These are phyloP conservation scores for Rhododendron vialii DNA, from an alignment of 148 eudicot genomes.

Conservation along the genomic window DNA sequence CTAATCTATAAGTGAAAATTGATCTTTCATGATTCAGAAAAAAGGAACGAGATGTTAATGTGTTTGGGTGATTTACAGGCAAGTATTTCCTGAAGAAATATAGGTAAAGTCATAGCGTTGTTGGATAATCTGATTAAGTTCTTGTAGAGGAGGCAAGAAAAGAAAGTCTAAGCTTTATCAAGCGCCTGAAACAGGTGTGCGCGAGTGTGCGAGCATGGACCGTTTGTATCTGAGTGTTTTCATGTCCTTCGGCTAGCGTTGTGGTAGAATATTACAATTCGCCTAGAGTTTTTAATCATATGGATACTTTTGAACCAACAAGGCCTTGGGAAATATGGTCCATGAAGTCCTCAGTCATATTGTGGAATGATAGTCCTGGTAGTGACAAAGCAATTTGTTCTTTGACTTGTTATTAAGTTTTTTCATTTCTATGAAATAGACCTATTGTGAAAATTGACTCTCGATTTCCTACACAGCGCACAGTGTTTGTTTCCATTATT, in stretches of 20 bases:
- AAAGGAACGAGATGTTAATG: neutral
- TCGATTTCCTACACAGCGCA: neutral
- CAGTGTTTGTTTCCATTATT: neutral
- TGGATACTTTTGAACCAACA: neutral
- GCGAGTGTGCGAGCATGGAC: neutral
- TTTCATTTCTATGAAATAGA: neutral
- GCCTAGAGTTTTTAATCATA: neutral
- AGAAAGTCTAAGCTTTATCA: neutral
- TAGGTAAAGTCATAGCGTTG: neutral
- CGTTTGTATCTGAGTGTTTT: neutral
- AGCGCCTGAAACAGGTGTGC: no score
- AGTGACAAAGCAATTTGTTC: neutral
- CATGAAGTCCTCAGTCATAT: neutral
- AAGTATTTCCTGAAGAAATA: neutral
- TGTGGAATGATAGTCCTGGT: slow-evolving; percentile 1
- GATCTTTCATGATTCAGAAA: neutral
- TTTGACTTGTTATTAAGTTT: neutral
- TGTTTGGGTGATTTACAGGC: neutral
- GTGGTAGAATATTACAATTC: neutral
- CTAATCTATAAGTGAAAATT: neutral
- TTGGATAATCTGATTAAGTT: neutral
- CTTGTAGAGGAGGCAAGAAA: neutral
- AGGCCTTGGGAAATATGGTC: neutral
- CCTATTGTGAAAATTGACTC: neutral
- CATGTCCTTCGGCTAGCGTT: neutral